Evolutionary conservation across 2,329 filamentous ascomycete species (phyloP).

Genomic region (Mollisiaceae sp.): DNA sequence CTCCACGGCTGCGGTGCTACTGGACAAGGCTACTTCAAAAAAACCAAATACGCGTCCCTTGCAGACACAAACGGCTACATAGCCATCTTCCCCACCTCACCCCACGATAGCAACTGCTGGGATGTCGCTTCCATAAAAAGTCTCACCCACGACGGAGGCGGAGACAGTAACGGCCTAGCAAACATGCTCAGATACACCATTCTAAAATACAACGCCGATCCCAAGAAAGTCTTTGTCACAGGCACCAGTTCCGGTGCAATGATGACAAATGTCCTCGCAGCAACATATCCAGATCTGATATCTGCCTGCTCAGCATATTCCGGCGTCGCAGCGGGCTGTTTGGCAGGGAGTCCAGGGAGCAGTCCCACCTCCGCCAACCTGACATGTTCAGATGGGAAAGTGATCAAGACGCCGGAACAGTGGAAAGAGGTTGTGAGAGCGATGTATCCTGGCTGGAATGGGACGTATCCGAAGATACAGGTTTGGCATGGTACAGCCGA

Average conservation of each 20-base stretch:
- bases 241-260: constrained; percentile 54
- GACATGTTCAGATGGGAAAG: constrained; percentile 49
- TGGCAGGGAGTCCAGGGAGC: constrained; percentile 34
- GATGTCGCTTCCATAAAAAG: constrained; percentile 54
- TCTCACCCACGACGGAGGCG: constrained; percentile 60
- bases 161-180: constrained; percentile 58
- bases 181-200: constrained; percentile 63
- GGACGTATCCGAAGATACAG: constrained; percentile 28
- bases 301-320: constrained; percentile 46
- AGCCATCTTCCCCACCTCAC: constrained; percentile 5
- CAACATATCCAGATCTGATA: constrained; percentile 50
- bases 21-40: constrained; percentile 4
- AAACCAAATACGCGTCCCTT: constrained; percentile 17
- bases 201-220: constrained; percentile 54
- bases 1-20: not conserved
- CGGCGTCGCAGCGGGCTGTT: constrained; percentile 50
- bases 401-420: constrained; percentile 45
- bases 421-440: constrained; percentile 54
- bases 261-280: constrained; percentile 55
- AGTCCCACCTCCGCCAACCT: constrained; percentile 43
- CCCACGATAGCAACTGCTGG: constrained; percentile 52
- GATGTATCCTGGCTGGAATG: constrained; percentile 45
- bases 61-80: constrained; percentile 16
- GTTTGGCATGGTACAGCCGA: constrained; percentile 45
- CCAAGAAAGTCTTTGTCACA: constrained; percentile 56